Evolutionary conservation across 495 filamentous ascomycete species (phyloP), one percentile per base, ranked within the genome.

Genomic region (Trichoderma asperelloides): DNA sequence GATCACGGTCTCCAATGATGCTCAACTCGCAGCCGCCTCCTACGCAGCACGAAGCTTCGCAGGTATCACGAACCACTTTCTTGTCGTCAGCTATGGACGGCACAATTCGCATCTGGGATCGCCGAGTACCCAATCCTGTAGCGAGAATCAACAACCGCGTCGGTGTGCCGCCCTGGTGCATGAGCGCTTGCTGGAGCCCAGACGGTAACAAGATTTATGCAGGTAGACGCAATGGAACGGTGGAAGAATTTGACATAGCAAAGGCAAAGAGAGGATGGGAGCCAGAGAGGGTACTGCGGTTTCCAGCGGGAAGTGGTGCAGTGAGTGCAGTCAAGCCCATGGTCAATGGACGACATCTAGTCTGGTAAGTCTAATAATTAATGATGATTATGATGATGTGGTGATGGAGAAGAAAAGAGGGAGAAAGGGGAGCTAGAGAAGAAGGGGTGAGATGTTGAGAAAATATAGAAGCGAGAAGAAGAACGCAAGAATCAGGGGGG

Each of bases 171-270:
- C 95, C 93, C 11, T 98, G 96, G 96, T 97, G 93, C 76, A 98
- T 96, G 89, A 91, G 89, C 69, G 92, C 92, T n/a, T 96, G 91
- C 77, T 98, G 96, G 95, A 93, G 89, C 68, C 93, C 93, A 2
- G 90, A 96, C 77, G 95, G 95, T 30, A 97, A 98, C 76, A 93
- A 84, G 77, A 92, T 98, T 66, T 98, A 96, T 77, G 92, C 90
- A 18, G 95, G 95, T 6, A 85, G 95, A 45, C 84, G 96, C 65
- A 98, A 98, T 76, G 90, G 92, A 66, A 96, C 91, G 0, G 95
- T 98, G 1, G 95, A 98, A 67, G 95, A 98, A 74, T 98, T 89
- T 76, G 91, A 85, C 75, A 79, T 98, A 55, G 92, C 95, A 77
- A 93, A 92, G 68, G 91, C 93, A 0, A 80, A 92, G 1, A 65